phyloP scores from a whole-genome alignment of 2,329 filamentous ascomycete genomes.

The Ambrosiella xylebori region DNA sequence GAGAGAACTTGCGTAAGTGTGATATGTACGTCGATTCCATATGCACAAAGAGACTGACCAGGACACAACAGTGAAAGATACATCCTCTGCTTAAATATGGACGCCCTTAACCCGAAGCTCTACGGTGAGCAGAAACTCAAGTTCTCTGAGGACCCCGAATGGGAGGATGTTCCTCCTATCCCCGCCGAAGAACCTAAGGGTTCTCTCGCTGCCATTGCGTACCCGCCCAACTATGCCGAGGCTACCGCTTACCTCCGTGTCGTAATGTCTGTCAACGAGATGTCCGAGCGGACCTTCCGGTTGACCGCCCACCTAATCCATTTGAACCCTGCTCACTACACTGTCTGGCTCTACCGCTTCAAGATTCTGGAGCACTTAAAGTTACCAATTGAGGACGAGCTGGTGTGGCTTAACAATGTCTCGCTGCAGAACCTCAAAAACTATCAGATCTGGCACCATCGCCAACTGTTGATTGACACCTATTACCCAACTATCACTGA shows the following conservation, averaged over 20 bases:
- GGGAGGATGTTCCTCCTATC: conserved; percentile 73
- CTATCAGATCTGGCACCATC: conserved; percentile 90
- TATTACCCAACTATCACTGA: conserved; percentile 42
- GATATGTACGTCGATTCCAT: conserved; percentile 23
- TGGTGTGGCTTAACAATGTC: conserved; percentile 72
- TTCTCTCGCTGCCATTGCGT: conserved; percentile 83
- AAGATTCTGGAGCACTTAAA: conserved; percentile 53
- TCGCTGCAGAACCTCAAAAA: conserved; percentile 82
- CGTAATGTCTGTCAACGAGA: conserved; percentile 77
- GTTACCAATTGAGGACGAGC: conserved; percentile 50
- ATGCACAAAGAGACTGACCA: conserved; percentile 17
- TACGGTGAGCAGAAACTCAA: conserved; percentile 32
- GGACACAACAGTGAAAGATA: not conserved
- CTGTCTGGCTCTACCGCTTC: conserved; percentile 92
- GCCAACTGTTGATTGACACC: conserved; percentile 46
- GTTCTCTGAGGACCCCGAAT: conserved; percentile 47
- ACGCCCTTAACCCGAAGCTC: conserved; percentile 31
- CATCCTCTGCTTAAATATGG: conserved; percentile 25
- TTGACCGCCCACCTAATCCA: conserved; percentile 81
- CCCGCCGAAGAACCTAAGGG: conserved; percentile 67
- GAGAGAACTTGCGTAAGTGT: conserved; percentile 21
- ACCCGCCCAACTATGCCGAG: conserved; percentile 76
- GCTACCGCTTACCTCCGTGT: conserved; percentile 83
- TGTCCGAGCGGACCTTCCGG: conserved; percentile 57
- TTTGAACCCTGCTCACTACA: conserved; percentile 95